phyloP scores from a whole-genome alignment of 768 basidiomycete species.

The Baorangia bicolor region DNA sequence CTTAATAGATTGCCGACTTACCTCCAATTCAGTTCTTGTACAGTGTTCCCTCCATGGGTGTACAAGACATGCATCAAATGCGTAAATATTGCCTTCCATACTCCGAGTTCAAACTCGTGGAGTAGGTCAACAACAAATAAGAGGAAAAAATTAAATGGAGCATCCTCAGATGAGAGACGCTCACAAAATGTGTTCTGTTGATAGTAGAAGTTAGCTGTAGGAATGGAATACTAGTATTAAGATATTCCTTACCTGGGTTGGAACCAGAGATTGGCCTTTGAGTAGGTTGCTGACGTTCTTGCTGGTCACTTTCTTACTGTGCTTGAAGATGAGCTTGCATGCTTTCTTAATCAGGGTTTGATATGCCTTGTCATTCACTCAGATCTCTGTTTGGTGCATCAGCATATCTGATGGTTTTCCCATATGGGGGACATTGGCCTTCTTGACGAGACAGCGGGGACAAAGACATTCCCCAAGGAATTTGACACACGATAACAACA shows the following conservation, averaged over 20 bases:
- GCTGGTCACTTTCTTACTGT: neutral
- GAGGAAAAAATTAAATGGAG: too few relatives aligned
- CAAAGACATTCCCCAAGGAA: slow-evolving; percentile 4
- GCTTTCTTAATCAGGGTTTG: neutral
- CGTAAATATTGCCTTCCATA: too few relatives aligned
- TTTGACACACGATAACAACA: neutral
- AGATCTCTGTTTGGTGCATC: accelerated
- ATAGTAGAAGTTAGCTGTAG: too few relatives aligned
- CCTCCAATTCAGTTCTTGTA: too few relatives aligned
- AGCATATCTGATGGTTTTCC: neutral
- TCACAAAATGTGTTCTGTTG: neutral
- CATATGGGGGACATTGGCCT: neutral
- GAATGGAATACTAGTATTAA: too few relatives aligned
- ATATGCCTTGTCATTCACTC: neutral
- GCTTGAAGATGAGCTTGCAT: neutral
- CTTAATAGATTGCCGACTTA: too few relatives aligned
- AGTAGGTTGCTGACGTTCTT: neutral
- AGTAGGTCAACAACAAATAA: too few relatives aligned
- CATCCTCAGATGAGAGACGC: too few relatives aligned
- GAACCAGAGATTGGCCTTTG: neutral
- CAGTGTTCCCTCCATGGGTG: too few relatives aligned
- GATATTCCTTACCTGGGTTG: neutral
- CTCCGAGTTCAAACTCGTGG: too few relatives aligned
- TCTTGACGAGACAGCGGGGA: neutral
- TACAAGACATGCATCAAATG: too few relatives aligned